Percentiles rank a stretch among this genome's conserved stretches.
Conservation (phyloP, 2,329 filamentous ascomycete species). For the Colletotrichum sp. region DNA sequence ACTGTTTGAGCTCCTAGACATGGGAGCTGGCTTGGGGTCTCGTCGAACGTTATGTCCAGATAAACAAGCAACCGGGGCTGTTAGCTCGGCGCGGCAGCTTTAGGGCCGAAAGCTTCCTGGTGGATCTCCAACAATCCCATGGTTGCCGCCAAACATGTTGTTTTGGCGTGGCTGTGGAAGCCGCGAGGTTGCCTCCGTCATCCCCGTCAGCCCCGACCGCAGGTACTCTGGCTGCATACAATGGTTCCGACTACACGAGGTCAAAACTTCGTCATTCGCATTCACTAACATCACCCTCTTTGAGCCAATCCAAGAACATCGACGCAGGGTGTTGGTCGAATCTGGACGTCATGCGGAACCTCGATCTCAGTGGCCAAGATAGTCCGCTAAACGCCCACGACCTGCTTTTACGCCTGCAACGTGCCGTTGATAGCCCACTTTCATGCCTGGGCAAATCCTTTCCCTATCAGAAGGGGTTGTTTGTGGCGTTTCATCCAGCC, state of each 20-base stretch:
- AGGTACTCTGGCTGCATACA: constrained; percentile 17
- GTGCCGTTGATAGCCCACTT: constrained; percentile 41
- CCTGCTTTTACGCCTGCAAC: constrained; percentile 41
- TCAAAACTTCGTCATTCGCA: neutral
- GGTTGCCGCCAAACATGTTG: constrained; percentile 8
- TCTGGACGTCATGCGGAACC: constrained; percentile 27
- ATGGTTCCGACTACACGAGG: constrained; percentile 7
- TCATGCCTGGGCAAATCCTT: constrained; percentile 38
- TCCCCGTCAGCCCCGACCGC: constrained; percentile 6
- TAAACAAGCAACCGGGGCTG: constrained; percentile 3
- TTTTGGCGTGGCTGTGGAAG: neutral
- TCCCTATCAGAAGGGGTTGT: constrained; percentile 46
- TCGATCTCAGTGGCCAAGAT: constrained; percentile 36
- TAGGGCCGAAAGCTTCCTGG: constrained; percentile 16
- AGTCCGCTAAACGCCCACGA: constrained; percentile 35
- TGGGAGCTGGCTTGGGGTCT: neutral
- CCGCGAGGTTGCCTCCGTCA: constrained; percentile 9
- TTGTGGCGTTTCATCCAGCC: constrained; percentile 52
- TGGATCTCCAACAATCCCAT: constrained; percentile 10
- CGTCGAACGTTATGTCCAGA: constrained; percentile 4
- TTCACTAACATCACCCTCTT: neutral
- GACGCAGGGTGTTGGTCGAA: constrained; percentile 25
- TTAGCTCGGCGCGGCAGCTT: neutral
- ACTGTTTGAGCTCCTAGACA: neutral
- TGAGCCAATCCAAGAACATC: constrained; percentile 19